Conservation (phyloP, 805 yeast genomes). For the Kuraishia capsulata region DNA sequence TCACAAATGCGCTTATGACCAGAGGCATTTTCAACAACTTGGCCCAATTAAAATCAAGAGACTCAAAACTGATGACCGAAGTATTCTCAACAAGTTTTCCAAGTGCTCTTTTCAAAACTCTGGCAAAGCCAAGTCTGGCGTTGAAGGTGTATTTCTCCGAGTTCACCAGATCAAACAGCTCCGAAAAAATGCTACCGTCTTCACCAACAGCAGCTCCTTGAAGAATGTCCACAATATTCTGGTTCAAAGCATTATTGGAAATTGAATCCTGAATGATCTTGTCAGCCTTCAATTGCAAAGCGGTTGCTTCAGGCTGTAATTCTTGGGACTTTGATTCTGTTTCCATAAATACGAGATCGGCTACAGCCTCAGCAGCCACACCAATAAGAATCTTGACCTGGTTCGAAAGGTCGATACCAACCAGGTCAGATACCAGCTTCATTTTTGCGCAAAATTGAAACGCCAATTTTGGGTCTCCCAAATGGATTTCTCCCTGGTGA, state of each 20-base stretch:
- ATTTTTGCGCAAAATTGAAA: neutral
- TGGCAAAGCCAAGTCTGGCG: constrained; percentile 21
- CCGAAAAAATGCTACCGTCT: neutral
- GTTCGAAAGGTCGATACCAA: neutral
- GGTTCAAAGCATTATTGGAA: neutral
- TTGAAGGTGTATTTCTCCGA: neutral
- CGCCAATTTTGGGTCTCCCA: neutral
- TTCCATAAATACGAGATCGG: neutral
- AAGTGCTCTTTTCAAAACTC: constrained; percentile 24
- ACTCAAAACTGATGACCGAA: constrained; percentile 15
- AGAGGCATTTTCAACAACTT: constrained; percentile 22
- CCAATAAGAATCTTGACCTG: neutral
- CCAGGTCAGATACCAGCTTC: neutral
- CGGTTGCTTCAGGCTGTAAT: neutral
- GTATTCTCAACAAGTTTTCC: constrained; percentile 19
- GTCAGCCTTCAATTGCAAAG: neutral
- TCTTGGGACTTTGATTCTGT: neutral
- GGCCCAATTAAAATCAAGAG: constrained; percentile 24
- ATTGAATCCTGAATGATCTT: neutral
- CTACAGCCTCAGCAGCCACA: neutral
- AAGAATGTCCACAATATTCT: neutral
- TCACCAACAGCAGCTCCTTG: neutral
- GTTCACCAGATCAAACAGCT: neutral
- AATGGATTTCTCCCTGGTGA: neutral
- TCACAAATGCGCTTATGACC: constrained; percentile 25